phyloP scores from a whole-genome alignment of 2,329 filamentous ascomycete species.

The Botryotinia globosa region DNA sequence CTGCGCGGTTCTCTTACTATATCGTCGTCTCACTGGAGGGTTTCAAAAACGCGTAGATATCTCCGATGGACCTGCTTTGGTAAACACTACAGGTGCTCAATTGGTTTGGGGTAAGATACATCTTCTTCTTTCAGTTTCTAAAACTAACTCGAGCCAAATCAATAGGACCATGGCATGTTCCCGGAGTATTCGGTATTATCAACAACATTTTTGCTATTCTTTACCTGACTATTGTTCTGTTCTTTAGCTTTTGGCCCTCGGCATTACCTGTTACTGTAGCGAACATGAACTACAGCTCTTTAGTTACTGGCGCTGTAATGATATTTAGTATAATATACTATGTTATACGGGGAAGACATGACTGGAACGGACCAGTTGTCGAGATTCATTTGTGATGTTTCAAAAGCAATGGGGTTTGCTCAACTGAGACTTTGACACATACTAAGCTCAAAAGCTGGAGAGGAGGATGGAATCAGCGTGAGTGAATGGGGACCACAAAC shows the following conservation, averaged over 20 bases:
- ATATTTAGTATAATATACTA: conserved; percentile 20
- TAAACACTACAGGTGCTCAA: conserved; percentile 13
- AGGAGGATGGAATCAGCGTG: background rate
- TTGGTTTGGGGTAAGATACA: conserved; percentile 14
- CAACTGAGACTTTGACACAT: background rate
- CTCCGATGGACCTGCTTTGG: conserved; percentile 2
- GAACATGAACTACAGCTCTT: conserved; percentile 47
- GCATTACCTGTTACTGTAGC: conserved; percentile 38
- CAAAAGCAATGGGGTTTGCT: background rate
- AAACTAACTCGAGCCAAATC: background rate
- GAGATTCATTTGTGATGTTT: background rate
- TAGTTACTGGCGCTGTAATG: conserved; percentile 16
- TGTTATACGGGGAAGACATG: background rate
- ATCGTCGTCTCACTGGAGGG: conserved; percentile 14
- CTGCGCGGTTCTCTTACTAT: conserved; percentile 17
- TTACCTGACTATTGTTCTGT: conserved; percentile 42
- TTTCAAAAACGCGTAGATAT: background rate
- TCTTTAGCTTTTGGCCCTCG: conserved; percentile 49
- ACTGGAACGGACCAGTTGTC: background rate
- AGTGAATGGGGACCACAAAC: background rate
- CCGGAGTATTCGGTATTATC: conserved; percentile 41
- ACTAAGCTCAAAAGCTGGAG: background rate
- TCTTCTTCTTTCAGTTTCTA: background rate
- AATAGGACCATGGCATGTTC: conserved; percentile 19
- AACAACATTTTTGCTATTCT: conserved; percentile 44